Conservation (phyloP, 805 yeast species). For the Suhomyces prunicola region DNA sequence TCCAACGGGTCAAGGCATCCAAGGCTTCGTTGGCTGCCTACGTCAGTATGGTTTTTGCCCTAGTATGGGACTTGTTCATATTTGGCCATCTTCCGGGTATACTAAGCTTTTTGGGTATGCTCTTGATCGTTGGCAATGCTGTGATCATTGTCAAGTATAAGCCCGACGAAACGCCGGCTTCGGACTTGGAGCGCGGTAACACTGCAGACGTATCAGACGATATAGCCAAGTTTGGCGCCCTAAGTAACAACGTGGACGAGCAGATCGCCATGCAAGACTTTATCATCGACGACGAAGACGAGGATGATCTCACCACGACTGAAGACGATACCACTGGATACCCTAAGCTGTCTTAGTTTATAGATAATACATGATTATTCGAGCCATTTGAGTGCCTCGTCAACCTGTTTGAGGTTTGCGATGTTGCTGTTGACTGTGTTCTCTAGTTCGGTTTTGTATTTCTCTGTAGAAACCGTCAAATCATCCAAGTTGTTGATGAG, state of each 20-base stretch:
- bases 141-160: conserved; percentile 54
- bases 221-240: conserved; percentile 2
- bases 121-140: conserved; percentile 66
- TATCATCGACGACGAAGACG: conserved; percentile 25
- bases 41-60: conserved; percentile 73
- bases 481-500: conserved; percentile 21
- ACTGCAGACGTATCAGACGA: not conserved
- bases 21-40: conserved; percentile 73
- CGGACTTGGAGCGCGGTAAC: conserved; percentile 1
- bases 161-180: conserved; percentile 19
- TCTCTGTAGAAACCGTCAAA: conserved; percentile 9
- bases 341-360: not conserved
- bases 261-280: conserved; percentile 28
- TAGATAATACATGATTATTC: not conserved
- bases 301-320: not conserved
- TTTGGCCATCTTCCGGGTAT: conserved; percentile 73
- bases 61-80: conserved; percentile 66
- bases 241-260: conserved; percentile 8
- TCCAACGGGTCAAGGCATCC: conserved; percentile 77
- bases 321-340: not conserved
- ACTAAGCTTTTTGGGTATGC: conserved; percentile 66
- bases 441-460: conserved; percentile 5
- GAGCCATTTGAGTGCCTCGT: conserved; percentile 25
- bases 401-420: conserved; percentile 15
- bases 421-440: conserved; percentile 15